Evolutionary conservation across 75 land plant species (phyloP), one percentile per base, ranked within the genome.

Genomic region (Cupressus sempervirens): DNA sequence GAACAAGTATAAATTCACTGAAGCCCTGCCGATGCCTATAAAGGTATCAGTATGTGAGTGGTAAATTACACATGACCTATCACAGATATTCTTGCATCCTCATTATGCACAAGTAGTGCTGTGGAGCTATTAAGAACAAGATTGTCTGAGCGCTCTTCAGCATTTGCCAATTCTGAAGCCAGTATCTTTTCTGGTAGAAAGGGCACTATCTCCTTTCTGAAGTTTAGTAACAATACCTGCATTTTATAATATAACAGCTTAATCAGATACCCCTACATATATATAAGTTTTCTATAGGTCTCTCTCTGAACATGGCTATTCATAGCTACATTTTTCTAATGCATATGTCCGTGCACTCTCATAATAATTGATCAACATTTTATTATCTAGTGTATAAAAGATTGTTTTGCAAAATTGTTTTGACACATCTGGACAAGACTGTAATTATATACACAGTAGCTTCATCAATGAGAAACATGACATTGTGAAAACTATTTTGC

Each of bases 81-180:
- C 38, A 97, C 90, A 54, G 99, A 91, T 11, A 92, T 90, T 72
- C 93, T 92, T 38, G 95, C 99, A 90, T 97, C 99, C 85, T 97
- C 99, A 85, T 96, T 97, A 75, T 97, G 99, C n/a, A 93, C 98
- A 82, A 92, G 92, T 45, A 94, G 67, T 13, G 96, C 94, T 84
- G 96, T 83, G 13, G 88, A 84, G 20, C 90, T 91, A 79, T 70
- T 91, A 75, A 92, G 90, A 40, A 97, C 87, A 38, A 96, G 86
- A 80, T 96, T 85, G 88, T 94, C 96, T 40, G 98, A 96, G 85
- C 99, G 95, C 40, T 97, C 98, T 76, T 94, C 91, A 30, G 88
- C 90, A 29, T 82, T 84, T 45, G 20, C 76, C 8, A 87, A n/a
- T 67, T 70, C 56, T 9, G 43, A 40, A 15, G n/a, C 83, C 11